Conservation (phyloP, 2,329 filamentous ascomycete species). For the Colletotrichum somersetense region DNA sequence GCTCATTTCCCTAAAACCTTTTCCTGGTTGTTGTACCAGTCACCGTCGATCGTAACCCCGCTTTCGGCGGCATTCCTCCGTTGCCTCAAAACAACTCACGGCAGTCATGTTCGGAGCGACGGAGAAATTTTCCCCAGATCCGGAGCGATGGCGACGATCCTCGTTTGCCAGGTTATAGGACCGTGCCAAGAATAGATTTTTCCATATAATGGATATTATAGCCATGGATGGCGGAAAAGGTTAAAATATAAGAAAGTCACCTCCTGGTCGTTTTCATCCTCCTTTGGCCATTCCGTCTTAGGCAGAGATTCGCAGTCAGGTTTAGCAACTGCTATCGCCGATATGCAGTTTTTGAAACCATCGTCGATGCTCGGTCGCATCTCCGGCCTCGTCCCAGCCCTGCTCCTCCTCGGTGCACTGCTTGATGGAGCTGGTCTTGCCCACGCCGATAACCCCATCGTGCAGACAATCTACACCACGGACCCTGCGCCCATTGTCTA, state of each 20-base stretch:
- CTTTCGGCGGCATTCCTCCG: background rate
- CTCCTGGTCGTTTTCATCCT: background rate
- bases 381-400: background rate
- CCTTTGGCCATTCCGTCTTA: background rate
- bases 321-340: background rate
- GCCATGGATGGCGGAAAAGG: background rate
- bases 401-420: background rate
- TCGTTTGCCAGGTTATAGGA: background rate
- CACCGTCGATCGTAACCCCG: background rate
- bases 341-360: background rate
- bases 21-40: background rate
- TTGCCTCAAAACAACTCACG: background rate
- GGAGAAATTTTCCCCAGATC: background rate
- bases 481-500: slow-evolving; percentile 48
- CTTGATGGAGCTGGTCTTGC: background rate
- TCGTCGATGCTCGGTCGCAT: background rate
- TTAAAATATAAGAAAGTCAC: background rate
- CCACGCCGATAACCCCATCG: background rate
- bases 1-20: background rate
- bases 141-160: no score
- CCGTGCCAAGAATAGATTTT: background rate
- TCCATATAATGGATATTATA: no score
- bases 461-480: slow-evolving; percentile 3
- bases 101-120: background rate
- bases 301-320: background rate